Conservation (phyloP, 495 filamentous ascomycete genomes). For the Apodospora peruviana region DNA sequence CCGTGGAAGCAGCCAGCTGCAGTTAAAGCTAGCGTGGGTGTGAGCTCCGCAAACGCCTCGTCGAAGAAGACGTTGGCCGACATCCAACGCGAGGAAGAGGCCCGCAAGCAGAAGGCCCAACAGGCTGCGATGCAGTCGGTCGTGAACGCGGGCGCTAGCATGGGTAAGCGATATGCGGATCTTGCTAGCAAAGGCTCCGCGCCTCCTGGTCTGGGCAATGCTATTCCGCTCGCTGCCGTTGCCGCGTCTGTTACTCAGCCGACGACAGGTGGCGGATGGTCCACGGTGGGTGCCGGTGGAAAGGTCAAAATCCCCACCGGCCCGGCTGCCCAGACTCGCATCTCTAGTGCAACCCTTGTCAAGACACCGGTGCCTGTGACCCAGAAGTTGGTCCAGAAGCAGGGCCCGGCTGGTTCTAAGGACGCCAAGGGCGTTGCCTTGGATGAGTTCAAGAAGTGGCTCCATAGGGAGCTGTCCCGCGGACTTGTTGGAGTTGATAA, state of each 20-base stretch:
- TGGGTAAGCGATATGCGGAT: constrained; percentile 89
- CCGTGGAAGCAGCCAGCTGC: constrained; percentile 55
- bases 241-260: constrained; percentile 17
- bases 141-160: constrained; percentile 40
- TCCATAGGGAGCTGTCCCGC: constrained; percentile 62
- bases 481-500: constrained; percentile 41
- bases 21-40: constrained; percentile 22
- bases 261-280: constrained; percentile 66
- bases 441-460: constrained; percentile 94
- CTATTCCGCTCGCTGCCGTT: constrained; percentile 13
- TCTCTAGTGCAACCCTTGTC: constrained; percentile 46
- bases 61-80: constrained; percentile 89
- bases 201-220: constrained; percentile 10
- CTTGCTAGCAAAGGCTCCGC: constrained; percentile 68
- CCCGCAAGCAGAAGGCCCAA: constrained; percentile 71
- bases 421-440: constrained; percentile 53
- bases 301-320: constrained; percentile 73
- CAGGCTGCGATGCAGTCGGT: constrained; percentile 41
- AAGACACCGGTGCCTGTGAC: constrained; percentile 18
- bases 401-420: constrained; percentile 23
- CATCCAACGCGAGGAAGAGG: constrained; percentile 95
- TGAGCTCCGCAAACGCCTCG: constrained; percentile 34
- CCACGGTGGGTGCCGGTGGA: constrained; percentile 90
- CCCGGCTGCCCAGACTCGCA: constrained; percentile 50
- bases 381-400: constrained; percentile 32